phyloP scores from a whole-genome alignment of 305 asterid genomes.

The Caryopteris hybrid region DNA sequence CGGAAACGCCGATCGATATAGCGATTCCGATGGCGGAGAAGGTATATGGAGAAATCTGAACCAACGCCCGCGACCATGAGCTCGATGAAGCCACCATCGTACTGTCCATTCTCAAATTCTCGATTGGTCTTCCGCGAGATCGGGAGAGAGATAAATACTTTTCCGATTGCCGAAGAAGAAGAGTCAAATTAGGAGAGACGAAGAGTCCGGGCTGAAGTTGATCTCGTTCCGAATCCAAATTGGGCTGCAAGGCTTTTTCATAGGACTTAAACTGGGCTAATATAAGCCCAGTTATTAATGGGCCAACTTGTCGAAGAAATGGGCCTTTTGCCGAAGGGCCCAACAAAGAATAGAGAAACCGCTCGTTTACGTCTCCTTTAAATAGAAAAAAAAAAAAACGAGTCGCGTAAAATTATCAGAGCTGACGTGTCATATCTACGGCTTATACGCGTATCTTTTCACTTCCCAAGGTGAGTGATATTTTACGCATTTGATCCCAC shows the following conservation, averaged over 20 bases:
- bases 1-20: slow-evolving; percentile 86
- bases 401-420: no score
- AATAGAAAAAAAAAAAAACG: no score
- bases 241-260: background rate
- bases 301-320: background rate
- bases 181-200: background rate
- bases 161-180: background rate
- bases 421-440: slow-evolving; percentile 1
- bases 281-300: background rate
- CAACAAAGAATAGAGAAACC: no score
- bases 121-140: background rate
- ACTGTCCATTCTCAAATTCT: background rate
- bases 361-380: no score
- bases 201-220: background rate
- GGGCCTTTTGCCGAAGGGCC: no score
- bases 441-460: background rate
- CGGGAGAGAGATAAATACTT: background rate
- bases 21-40: slow-evolving; percentile 94
- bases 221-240: background rate
- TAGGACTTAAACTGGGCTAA: background rate
- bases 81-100: slow-evolving; percentile 57
- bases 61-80: slow-evolving; percentile 81
- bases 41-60: slow-evolving; percentile 87
- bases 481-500: background rate
- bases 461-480: slow-evolving; percentile 9